Conservation (phyloP, 352 stramenopile species). For the Globisporangium iwayamae region DNA sequence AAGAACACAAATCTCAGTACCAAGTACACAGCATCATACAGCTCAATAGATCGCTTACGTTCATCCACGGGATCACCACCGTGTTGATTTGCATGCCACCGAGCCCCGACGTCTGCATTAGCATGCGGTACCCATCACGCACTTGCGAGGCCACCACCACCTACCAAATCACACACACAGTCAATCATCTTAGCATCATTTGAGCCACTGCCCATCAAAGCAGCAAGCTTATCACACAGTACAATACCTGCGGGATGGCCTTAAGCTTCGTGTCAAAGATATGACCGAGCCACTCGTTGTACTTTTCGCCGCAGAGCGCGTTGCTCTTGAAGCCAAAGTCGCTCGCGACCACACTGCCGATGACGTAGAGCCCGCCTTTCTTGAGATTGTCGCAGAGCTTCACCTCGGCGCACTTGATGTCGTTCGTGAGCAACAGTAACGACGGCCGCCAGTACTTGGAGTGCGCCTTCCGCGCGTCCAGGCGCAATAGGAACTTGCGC, state of each 20-base stretch:
- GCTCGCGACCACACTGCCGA: constrained; percentile 50
- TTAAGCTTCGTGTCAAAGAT: constrained; percentile 53
- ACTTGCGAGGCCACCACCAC: constrained; percentile 41
- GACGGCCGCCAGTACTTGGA: constrained; percentile 79
- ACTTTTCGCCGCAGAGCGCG: constrained; percentile 26
- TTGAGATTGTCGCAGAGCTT: constrained; percentile 75
- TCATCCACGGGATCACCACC: constrained; percentile 54
- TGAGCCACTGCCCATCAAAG: neutral
- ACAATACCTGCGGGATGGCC: constrained; percentile 38
- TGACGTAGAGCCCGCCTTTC: constrained; percentile 76
- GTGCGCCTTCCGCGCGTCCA: constrained; percentile 63
- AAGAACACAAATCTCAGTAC: neutral
- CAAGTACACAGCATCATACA: neutral
- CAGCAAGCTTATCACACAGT: neutral
- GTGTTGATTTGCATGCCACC: constrained; percentile 82
- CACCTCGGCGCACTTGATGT: constrained; percentile 35
- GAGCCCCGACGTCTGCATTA: constrained; percentile 63
- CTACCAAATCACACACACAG: constrained; percentile 12
- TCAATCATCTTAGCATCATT: neutral
- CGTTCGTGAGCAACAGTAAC: constrained; percentile 57
- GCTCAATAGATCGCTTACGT: constrained; percentile 12
- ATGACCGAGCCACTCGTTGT: constrained; percentile 43
- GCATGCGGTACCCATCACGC: constrained; percentile 54
- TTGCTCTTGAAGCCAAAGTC: constrained; percentile 32
- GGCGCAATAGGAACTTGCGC: constrained; percentile 70